These are phyloP conservation scores for Saprolegnia diclina DNA, from an alignment of 352 stramenopile genomes.

Conservation along the genomic window DNA sequence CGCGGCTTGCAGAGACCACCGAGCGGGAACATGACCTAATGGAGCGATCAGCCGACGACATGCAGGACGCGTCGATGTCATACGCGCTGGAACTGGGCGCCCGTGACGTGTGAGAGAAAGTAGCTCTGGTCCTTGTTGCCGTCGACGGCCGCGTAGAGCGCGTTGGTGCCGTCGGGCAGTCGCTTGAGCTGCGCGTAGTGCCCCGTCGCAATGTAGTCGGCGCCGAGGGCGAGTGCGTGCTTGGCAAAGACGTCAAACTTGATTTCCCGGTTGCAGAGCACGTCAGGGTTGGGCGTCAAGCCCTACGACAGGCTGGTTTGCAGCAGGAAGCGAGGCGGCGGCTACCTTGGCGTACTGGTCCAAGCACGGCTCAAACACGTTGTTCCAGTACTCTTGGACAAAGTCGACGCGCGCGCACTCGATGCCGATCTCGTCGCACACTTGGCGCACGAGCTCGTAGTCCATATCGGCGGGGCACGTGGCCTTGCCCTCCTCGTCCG, in stretches of 20 bases:
- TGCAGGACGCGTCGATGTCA: background rate
- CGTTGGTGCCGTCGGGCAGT: conserved; percentile 25
- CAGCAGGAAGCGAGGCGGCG: background rate
- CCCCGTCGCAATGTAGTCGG: conserved; percentile 93
- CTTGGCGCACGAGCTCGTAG: conserved; percentile 88
- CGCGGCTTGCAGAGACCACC: conserved; percentile 88
- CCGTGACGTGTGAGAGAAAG: conserved; percentile 89
- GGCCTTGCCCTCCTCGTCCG: conserved; percentile 84
- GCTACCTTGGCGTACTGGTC: conserved; percentile 67
- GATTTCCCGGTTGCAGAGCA: conserved; percentile 97
- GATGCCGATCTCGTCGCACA: conserved; percentile 90
- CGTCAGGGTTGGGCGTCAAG: conserved; percentile 90
- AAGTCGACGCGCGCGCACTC: conserved; percentile 71
- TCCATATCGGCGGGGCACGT: conserved; percentile 88
- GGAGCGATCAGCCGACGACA: conserved; percentile 27
- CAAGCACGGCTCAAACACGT: conserved; percentile 96
- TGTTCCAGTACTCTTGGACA: conserved; percentile 95
- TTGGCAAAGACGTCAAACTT: conserved; percentile 98
- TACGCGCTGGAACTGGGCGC: conserved; percentile 50
- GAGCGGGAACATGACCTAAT: conserved; percentile 92
- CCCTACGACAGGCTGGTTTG: conserved; percentile 32
- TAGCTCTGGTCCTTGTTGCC: conserved; percentile 95
- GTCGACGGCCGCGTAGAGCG: conserved; percentile 84
- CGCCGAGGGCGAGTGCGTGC: conserved; percentile 74
- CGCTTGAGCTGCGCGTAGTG: conserved; percentile 88